Percentiles rank a stretch among this genome's conserved stretches.
Evolutionary conservation across 345 rosid species (phyloP).

Genomic region (Corchorus capsularis): DNA sequence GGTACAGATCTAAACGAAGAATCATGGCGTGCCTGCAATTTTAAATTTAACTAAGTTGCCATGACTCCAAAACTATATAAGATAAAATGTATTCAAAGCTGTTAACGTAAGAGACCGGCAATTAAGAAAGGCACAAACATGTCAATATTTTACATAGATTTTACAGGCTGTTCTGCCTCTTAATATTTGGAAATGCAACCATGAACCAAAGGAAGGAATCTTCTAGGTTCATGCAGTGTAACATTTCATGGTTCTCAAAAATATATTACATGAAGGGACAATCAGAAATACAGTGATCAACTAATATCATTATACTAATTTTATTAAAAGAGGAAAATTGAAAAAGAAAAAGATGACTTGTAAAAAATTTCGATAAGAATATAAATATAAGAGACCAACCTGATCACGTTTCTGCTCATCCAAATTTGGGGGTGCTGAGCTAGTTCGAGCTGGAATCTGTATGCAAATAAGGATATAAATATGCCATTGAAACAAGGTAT

Average conservation of each 20-base stretch:
- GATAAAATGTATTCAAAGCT: background rate
- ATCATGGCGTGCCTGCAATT: constrained; percentile 72
- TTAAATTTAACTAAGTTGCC: constrained; percentile 13
- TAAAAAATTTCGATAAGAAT: background rate
- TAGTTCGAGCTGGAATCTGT: constrained; percentile 93
- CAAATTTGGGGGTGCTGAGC: constrained; percentile 96
- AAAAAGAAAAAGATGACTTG: constrained; percentile 3
- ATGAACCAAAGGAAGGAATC: background rate
- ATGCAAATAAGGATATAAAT: constrained; percentile 25
- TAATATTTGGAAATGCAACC: background rate
- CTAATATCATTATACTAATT: background rate
- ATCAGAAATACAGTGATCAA: constrained; percentile 5
- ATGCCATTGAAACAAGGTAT: background rate
- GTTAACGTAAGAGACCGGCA: constrained; percentile 3
- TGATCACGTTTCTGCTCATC: constrained; percentile 96
- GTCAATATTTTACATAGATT: background rate
- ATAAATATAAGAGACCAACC: constrained; percentile 38
- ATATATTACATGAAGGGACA: background rate
- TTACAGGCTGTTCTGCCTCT: background rate
- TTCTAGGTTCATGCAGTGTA: background rate
- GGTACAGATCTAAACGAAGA: constrained; percentile 47
- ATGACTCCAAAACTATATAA: background rate
- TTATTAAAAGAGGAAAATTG: too few species aligned
- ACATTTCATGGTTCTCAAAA: background rate
- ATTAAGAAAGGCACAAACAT: background rate